Evolutionary conservation across 805 yeast species (phyloP), one percentile per base, ranked within the genome.

Genomic region (Wickerhamomyces bovis): DNA sequence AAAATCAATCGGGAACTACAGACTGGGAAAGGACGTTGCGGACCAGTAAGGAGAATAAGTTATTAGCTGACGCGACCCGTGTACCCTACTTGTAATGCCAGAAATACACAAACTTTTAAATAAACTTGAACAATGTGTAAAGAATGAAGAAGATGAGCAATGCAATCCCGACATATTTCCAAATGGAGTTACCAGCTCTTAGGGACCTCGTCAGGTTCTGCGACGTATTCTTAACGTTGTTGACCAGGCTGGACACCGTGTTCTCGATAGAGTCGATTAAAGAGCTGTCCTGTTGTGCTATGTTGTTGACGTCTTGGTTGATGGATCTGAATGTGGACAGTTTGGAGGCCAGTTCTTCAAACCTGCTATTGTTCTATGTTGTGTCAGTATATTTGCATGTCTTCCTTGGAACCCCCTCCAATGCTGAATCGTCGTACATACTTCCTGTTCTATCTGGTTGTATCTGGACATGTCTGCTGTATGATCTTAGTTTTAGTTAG

Each of bases 1-100:
- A 26, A 86, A 80, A 60, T 88, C 97, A 11, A 87, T 89, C 56
- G 95, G 95, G 16, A 86, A 83, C 62, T 90, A 90, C 68, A 79
- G 88, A 59, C 71, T 92, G 39, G 98, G 98, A 16, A 81, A 81
- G 53, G 90, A 85, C 61, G 89, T 83, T 30, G 83, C 73, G 58
- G 68, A 59, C 44, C 43, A 49, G 42, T 48, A 38, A 45, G 19
- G 36, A 19, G 33, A n/a, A n/a, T n/a, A n/a, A n/a, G n/a, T n/a
- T n/a, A n/a, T n/a, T n/a, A n/a, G n/a, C n/a, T n/a, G n/a, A n/a
- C n/a, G n/a, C n/a, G n/a, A n/a, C n/a, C n/a, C n/a, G n/a, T n/a
- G n/a, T n/a, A n/a, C n/a, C n/a, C n/a, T n/a, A n/a, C n/a, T 6
- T 28, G 11, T 12, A 28, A 30, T 30, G 35, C 18, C 10, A n/a